phyloP scores from a whole-genome alignment of 352 stramenopile genomes.

The Elongisporangium prolatum region DNA sequence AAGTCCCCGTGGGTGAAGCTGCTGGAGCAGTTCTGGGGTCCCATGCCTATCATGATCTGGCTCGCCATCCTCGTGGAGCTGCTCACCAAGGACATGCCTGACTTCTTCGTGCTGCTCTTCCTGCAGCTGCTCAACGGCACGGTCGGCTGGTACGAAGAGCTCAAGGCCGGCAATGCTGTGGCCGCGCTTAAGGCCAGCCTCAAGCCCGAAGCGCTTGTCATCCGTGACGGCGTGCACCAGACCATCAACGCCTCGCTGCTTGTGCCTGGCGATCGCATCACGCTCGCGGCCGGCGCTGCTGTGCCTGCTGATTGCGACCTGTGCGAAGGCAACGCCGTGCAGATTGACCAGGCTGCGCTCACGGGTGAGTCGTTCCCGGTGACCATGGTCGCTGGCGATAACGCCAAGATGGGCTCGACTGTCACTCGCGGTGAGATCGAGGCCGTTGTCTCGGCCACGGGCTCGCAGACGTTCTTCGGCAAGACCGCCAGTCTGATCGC shows the following conservation, averaged over 20 bases:
- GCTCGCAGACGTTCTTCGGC: conserved; percentile 90
- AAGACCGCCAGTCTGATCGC: conserved; percentile 79
- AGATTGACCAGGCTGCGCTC: conserved; percentile 90
- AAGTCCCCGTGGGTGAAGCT: conserved; percentile 55
- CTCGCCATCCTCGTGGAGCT: conserved; percentile 83
- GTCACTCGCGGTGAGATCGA: conserved; percentile 90
- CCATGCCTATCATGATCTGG: conserved; percentile 92
- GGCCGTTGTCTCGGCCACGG: conserved; percentile 87
- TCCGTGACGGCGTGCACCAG: conserved; percentile 86
- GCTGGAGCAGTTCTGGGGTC: conserved; percentile 63
- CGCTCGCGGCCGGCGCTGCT: conserved; percentile 83
- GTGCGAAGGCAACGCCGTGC: conserved; percentile 75
- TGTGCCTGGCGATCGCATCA: conserved; percentile 93
- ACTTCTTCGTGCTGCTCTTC: conserved; percentile 69
- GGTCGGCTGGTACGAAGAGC: conserved; percentile 73
- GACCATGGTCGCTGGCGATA: conserved; percentile 71
- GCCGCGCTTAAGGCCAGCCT: conserved; percentile 83
- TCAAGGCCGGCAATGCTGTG: conserved; percentile 83
- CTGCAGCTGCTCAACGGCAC: conserved; percentile 64
- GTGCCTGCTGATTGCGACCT: conserved; percentile 91
- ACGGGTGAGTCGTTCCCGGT: conserved; percentile 95
- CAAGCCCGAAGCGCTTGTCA: conserved; percentile 81
- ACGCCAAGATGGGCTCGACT: conserved; percentile 84
- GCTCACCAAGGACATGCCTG: conserved; percentile 39
- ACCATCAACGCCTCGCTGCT: conserved; percentile 88